Percentiles rank a stretch among this genome's conserved stretches.
Conservation (phyloP, 2,329 filamentous ascomycete genomes). For the Acarospora socialis region DNA sequence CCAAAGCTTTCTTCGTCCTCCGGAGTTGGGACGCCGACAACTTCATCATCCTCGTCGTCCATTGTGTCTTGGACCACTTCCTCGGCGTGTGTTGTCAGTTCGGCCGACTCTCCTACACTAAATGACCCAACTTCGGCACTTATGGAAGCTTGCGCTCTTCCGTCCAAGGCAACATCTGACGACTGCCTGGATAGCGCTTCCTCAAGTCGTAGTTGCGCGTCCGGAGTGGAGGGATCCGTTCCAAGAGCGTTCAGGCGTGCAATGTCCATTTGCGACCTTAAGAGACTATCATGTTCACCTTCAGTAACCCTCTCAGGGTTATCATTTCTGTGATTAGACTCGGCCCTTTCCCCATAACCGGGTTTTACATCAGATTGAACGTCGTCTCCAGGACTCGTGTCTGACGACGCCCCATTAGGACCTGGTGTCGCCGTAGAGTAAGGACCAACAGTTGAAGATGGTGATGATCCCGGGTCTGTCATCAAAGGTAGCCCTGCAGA, state of each 20-base stretch:
- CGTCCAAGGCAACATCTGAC: not conserved
- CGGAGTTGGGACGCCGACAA: conserved; percentile 14
- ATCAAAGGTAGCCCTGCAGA: conserved; percentile 16
- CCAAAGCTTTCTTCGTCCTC: conserved; percentile 14
- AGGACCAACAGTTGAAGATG: conserved; percentile 51
- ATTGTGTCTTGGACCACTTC: conserved; percentile 16
- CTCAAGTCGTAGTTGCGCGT: conserved; percentile 43
- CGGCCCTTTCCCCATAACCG: too few relatives aligned
- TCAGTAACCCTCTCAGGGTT: conserved; percentile 34
- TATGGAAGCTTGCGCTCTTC: too few relatives aligned
- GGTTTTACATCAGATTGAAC: too few relatives aligned
- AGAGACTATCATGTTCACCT: conserved; percentile 19
- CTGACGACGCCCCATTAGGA: conserved; percentile 52
- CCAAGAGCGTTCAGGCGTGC: conserved; percentile 27
- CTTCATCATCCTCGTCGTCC: conserved; percentile 17
- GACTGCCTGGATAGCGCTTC: conserved; percentile 32
- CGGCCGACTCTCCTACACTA: too few relatives aligned
- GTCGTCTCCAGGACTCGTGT: conserved; percentile 64
- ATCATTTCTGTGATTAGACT: too few relatives aligned
- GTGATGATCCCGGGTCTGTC: conserved; percentile 29
- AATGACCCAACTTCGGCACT: too few relatives aligned
- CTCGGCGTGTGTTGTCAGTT: conserved; percentile 2
- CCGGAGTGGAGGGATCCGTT: conserved; percentile 36
- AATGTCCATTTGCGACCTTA: conserved; percentile 26
- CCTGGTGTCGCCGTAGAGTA: conserved; percentile 61